Base-by-base conservation (phyloP, 768 basidiomycete species). In the Suillus subalutaceus region DNA sequence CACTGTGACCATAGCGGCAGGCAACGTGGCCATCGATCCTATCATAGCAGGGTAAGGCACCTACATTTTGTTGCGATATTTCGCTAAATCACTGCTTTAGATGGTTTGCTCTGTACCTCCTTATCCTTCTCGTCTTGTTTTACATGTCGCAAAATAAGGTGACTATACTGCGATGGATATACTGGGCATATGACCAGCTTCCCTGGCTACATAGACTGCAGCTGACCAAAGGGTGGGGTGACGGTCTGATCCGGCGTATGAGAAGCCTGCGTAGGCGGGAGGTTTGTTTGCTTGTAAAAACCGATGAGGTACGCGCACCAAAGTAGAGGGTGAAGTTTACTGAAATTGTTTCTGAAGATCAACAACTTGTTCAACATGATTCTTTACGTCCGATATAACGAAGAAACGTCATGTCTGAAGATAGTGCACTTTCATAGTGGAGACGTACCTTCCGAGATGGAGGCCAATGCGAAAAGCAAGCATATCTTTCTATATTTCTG, bases 321-420 rank as follows among this genome's bases (percentile, higher is more conserved):
- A 16, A 6, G 15, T 5, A 53, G 57, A 38, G 3, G 1, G 18
- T 16, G 12, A 53, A 2, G 18, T 26, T 64, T 38, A 41, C 23
- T 41, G 9, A 50, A 18, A 43, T 18, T 16, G 26, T 15, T 6
- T 30, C 64, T 26, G 20, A 59, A 93, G 91, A 90, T 92, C 68
- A 86, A 90, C 69, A 79, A 80, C 43, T 69, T 92, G 4, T 85
- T 91, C 66, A 83, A 85, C 61, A 88, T 88, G 82, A 79, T 91
- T 37, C 75, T 87, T 15, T 92, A 92, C 68, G 88, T 91, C 3
- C 77, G 80, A 50, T 79, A 81, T 64, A 92, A 90, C 69, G 91
- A 93, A 73, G 87, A 88, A 69, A 92, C 91, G 0, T 83, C 88
- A 0, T 82, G 85, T 69, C 70, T 92, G 64, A 90, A 90, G 75